Percentiles rank a stretch among this genome's conserved stretches.
Conservation (phyloP, 2,329 filamentous ascomycete species). For the Microdochium bolleyi region DNA sequence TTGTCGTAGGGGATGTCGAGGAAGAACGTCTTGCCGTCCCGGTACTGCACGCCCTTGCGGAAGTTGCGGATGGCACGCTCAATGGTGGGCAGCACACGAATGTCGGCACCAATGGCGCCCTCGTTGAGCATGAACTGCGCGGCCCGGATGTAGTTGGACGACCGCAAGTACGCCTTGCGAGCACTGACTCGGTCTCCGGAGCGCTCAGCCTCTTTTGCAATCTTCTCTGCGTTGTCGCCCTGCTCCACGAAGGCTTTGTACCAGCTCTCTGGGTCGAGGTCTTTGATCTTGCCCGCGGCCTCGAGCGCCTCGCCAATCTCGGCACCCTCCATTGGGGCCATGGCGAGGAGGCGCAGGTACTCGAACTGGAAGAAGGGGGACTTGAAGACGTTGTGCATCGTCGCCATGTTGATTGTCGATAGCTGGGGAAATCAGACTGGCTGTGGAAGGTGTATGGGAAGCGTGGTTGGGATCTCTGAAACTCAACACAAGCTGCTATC, state of each 20-base stretch:
- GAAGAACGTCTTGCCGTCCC: constrained; percentile 16
- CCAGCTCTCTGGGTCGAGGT: constrained; percentile 30
- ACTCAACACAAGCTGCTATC: neutral
- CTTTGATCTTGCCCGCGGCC: constrained; percentile 25
- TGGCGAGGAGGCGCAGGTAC: constrained; percentile 28
- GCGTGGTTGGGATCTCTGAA: neutral
- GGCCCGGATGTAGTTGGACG: constrained; percentile 11
- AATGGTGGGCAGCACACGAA: constrained; percentile 15
- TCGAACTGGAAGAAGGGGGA: constrained; percentile 34
- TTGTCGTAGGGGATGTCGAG: constrained; percentile 30
- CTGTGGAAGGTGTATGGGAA: neutral
- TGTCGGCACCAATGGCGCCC: constrained; percentile 12
- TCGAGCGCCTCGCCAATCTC: constrained; percentile 32
- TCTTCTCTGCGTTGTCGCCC: constrained; percentile 19
- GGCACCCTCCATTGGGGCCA: constrained; percentile 22
- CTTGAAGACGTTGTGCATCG: constrained; percentile 22
- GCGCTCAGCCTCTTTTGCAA: constrained; percentile 23
- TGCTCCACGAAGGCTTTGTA: constrained; percentile 21
- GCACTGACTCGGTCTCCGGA: constrained; percentile 21
- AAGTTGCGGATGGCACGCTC: constrained; percentile 16
- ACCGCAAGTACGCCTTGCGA: constrained; percentile 26
- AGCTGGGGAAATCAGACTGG: constrained; percentile 4
- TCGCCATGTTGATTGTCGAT: constrained; percentile 2
- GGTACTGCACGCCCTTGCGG: constrained; percentile 14
- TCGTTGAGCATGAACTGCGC: constrained; percentile 2